Evolutionary conservation across 176 grass and related monocot genomes (phyloP).

Genomic region (Triticum dicoccoides): DNA sequence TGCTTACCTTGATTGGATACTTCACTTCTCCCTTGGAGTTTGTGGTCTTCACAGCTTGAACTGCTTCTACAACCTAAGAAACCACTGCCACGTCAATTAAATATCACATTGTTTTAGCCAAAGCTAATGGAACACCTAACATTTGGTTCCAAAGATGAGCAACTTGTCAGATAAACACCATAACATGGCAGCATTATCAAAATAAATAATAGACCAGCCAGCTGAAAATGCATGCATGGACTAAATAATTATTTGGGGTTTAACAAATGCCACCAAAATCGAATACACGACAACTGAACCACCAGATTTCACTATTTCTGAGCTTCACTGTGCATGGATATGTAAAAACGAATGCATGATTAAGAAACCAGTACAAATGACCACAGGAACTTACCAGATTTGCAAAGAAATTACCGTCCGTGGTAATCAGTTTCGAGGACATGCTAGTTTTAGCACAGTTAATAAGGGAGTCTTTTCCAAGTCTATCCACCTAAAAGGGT

Average conservation of each 20-base stretch:
- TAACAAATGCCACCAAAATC: neutral
- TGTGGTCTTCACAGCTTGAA: constrained; percentile 88
- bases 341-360: neutral
- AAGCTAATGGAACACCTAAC: neutral
- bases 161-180: neutral
- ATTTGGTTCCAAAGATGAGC: neutral
- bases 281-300: neutral
- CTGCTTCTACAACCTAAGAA: constrained; percentile 85
- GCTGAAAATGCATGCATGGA: neutral
- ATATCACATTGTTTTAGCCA: neutral
- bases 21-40: constrained; percentile 80
- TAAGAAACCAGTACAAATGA: neutral
- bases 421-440: constrained; percentile 83
- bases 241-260: neutral
- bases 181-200: no score
- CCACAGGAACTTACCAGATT: constrained; percentile 57
- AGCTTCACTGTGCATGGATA: neutral
- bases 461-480: constrained; percentile 89
- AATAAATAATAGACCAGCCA: neutral
- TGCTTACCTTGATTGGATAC: constrained; percentile 93
- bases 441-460: constrained; percentile 99
- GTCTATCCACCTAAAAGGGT: constrained; percentile 69
- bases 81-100: neutral
- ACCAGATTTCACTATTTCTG: neutral
- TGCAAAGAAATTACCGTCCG: constrained; percentile 89